Evolutionary conservation across 2,329 filamentous ascomycete species (phyloP).

Genomic region (Xylaria sp.): DNA sequence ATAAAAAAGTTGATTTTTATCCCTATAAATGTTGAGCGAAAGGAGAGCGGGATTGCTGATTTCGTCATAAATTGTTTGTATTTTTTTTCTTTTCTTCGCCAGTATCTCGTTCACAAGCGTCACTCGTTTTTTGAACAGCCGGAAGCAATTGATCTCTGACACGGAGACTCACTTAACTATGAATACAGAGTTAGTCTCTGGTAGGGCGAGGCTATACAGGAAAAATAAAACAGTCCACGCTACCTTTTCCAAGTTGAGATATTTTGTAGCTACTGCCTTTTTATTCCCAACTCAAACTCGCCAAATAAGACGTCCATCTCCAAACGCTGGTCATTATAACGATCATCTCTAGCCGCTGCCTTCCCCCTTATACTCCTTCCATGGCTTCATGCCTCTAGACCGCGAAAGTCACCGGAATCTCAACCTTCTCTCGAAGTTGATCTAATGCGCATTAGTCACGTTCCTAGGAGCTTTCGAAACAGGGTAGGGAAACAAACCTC

Average conservation of each 20-base stretch:
- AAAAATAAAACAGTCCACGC: background rate
- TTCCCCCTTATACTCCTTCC: background rate
- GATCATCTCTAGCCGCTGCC: background rate
- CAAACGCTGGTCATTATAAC: background rate
- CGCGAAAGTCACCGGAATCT: slow-evolving; percentile 23
- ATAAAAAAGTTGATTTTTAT: no score
- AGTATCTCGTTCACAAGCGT: background rate
- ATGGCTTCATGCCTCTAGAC: background rate
- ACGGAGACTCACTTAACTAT: background rate
- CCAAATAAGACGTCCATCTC: background rate
- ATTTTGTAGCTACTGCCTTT: background rate
- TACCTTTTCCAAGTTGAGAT: background rate
- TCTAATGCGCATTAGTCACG: slow-evolving; percentile 22
- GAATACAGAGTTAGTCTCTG: background rate
- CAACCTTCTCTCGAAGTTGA: slow-evolving; percentile 32
- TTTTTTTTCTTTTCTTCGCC: background rate
- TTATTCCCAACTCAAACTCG: background rate
- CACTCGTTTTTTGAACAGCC: background rate
- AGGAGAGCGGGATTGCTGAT: no score
- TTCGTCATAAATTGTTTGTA: no score
- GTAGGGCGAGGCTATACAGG: background rate
- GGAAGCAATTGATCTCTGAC: background rate
- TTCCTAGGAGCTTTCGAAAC: background rate
- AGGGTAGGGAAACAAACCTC: slow-evolving; percentile 32
- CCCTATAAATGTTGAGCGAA: no score